A percentile compares a stretch with the other conserved stretches of the same genome.
These are phyloP conservation scores for Microbotryum intermedium DNA, from an alignment of 1,284 basidiomycete genomes.

Conservation along the genomic window DNA sequence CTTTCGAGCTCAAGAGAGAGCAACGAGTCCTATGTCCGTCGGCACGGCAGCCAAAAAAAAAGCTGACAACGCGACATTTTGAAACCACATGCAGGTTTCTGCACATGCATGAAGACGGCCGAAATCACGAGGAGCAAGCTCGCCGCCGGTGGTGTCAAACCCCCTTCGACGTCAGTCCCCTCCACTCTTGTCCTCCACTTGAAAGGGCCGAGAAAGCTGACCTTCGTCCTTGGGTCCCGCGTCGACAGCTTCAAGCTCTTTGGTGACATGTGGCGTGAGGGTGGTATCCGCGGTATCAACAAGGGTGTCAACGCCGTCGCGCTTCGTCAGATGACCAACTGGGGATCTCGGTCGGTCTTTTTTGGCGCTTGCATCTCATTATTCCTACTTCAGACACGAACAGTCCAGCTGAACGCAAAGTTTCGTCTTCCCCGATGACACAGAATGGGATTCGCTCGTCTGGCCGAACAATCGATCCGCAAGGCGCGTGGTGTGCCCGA, in stretches of 20 bases:
- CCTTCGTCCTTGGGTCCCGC: neutral
- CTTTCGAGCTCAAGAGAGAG: neutral
- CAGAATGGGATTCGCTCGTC: constrained; percentile 92
- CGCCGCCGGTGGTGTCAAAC: constrained; percentile 75
- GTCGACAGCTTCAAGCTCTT: constrained; percentile 63
- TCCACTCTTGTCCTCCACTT: neutral
- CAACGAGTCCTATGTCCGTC: neutral
- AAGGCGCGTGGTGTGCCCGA: constrained; percentile 63
- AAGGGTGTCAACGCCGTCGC: constrained; percentile 99
- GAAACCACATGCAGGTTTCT: constrained; percentile 26
- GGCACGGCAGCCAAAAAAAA: too few species aligned
- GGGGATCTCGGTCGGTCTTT: constrained; percentile 77
- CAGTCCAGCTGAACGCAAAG: neutral
- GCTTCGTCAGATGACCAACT: constrained; percentile 69
- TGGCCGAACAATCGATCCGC: constrained; percentile 77
- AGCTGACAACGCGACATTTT: neutral
- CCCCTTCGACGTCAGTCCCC: constrained; percentile 63
- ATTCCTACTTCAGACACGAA: neutral
- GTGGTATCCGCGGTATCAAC: constrained; percentile 94
- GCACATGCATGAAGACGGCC: constrained; percentile 45
- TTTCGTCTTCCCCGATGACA: too few species aligned
- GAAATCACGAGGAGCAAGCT: constrained; percentile 98
- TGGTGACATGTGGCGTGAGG: constrained; percentile 82
- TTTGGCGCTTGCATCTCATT: neutral
- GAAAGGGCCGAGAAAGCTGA: neutral